Base-by-base conservation (phyloP, 1,284 basidiomycete genomes). In the Cutaneotrichosporon curvatum region DNA sequence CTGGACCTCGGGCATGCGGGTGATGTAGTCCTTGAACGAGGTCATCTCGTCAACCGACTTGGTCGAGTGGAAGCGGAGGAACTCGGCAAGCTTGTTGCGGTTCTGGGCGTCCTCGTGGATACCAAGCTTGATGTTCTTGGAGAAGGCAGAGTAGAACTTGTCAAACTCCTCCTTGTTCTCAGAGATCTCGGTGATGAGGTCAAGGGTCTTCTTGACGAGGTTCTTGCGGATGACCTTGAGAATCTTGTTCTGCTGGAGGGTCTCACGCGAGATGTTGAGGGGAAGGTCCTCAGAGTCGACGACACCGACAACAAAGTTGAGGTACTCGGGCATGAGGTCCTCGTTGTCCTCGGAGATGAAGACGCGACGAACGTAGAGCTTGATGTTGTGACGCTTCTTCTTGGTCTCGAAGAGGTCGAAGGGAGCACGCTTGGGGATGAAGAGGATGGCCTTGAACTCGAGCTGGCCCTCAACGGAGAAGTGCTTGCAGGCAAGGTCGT, bases 341-440 rank as follows among this genome's bases (percentile, higher is more conserved):
- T 98, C 95, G 73, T 92, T 97, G 77, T 99, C 94, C 76, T 99
- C 94, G 87, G 95, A 96, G 81, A 99, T 98, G 80, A 99, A 98
- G 65, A 98, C 94, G 52, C 95, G 90, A 78, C 95, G 91, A 63
- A 99, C 95, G 74, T 98, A 98, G 73, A 99, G 90, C 80, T 98
- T 98, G 81, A 99, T 97, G 86, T 97, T 98, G 83, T 97, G 97
- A 70, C 94, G 88, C 84, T 98, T 98, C 87, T 98, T 98, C 87
- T 99, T 98, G 61, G 87, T 88, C 80, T 98, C 95, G 76, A 99
- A 99, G 74, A 98, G 84, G 71, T 99, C 95, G 74, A 98, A 98
- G 47, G 94, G 91, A 37, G 91, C 91, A 56, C 88, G 89, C 77
- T 96, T 97, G 63, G 94, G 94, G 54, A 94, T 77, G 77, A 81